phyloP scores from a whole-genome alignment of 163 green algal genomes.

The Volvox carteri region DNA sequence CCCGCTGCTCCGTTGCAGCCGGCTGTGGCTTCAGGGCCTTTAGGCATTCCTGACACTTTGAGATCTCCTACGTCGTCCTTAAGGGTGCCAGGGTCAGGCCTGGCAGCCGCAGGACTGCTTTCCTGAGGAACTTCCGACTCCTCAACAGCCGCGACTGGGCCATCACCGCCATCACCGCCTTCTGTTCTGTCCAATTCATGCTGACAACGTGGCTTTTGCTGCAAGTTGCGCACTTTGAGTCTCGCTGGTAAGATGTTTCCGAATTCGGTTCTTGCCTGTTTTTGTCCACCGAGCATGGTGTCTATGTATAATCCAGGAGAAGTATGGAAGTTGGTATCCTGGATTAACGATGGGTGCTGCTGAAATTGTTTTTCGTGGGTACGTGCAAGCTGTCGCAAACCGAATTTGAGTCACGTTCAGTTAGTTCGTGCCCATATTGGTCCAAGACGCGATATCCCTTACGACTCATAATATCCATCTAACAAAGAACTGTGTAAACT shows the following conservation, averaged over 20 bases:
- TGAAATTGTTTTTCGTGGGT: neutral
- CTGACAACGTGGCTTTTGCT: neutral
- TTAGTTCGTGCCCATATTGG: too few species aligned
- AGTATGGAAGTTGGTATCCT: too few species aligned
- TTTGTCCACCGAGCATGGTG: neutral
- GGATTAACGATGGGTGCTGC: too few species aligned
- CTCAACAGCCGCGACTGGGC: neutral
- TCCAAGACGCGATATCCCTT: too few species aligned
- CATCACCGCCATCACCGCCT: neutral
- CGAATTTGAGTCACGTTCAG: neutral
- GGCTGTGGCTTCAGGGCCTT: neutral
- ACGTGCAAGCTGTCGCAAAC: neutral
- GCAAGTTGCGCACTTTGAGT: neutral
- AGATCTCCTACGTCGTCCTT: neutral
- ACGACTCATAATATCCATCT: too few species aligned
- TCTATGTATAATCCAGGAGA: too few species aligned
- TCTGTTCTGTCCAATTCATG: neutral
- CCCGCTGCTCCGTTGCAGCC: neutral
- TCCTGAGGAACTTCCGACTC: neutral
- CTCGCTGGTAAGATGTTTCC: neutral
- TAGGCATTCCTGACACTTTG: too few species aligned
- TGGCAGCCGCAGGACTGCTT: neutral
- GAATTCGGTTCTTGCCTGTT: conserved; percentile 1
- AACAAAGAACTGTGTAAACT: too few species aligned
- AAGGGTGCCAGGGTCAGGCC: neutral